Percentiles rank a stretch among this genome's conserved stretches.
Conservation (phyloP, 106 monocot species). For the Allium fistulosum region DNA sequence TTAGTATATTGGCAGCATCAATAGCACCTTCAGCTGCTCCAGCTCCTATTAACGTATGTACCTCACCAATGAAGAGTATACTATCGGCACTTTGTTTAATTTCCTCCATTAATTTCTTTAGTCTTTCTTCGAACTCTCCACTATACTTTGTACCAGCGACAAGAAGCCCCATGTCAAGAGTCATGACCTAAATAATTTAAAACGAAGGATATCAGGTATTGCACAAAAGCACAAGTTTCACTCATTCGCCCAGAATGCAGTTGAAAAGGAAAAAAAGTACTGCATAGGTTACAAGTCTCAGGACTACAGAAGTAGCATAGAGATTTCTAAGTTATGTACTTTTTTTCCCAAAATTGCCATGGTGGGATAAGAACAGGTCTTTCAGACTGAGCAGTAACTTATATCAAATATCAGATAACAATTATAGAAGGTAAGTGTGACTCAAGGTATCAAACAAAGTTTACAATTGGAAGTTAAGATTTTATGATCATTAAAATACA, state of each 20-base stretch:
- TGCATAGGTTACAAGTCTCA: too few species aligned
- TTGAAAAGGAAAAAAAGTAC: neutral
- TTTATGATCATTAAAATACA: too few species aligned
- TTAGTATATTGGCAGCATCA: conserved; percentile 28
- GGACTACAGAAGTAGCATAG: too few species aligned
- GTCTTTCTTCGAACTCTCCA: conserved; percentile 30
- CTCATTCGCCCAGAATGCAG: neutral
- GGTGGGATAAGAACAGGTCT: too few species aligned
- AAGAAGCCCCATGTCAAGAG: conserved; percentile 28
- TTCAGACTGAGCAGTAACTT: too few species aligned
- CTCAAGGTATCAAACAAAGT: too few species aligned
- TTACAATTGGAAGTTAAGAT: too few species aligned
- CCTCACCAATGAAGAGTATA: conserved; percentile 29
- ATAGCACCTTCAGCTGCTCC: conserved; percentile 31
- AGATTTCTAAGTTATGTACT: too few species aligned
- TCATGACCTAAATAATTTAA: conserved; percentile 13
- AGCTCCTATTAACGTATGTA: conserved; percentile 27
- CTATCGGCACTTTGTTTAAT: conserved; percentile 25
- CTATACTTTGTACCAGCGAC: conserved; percentile 31
- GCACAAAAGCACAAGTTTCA: neutral
- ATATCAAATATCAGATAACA: too few species aligned
- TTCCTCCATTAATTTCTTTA: conserved; percentile 30
- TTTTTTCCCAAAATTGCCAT: too few species aligned
- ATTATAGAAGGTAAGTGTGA: too few species aligned
- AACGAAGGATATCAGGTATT: neutral